Base-by-base conservation (phyloP, 179 eudicot species). In the Beta lomatogona region DNA sequence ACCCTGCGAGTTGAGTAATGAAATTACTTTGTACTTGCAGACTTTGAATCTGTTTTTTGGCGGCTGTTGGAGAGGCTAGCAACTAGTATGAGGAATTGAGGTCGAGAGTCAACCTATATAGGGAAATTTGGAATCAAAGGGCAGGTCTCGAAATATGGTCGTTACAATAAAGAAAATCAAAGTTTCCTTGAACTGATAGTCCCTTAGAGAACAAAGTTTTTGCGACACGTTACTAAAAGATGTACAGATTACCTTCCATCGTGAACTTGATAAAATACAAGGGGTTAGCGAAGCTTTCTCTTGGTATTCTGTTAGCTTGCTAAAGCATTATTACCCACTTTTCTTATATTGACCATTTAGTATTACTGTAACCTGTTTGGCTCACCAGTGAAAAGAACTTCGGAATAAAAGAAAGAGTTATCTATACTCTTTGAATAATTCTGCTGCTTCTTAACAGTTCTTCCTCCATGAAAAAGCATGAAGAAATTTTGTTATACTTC, bases 241-340 rank as follows among this genome's bases (percentile, higher is more conserved):
- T 52, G 45, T 73, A 54, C 63, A 73, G 16, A 44, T 61, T 16
- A 14, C 55, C 25, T 72, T 80, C 70, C 19, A 60, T 28, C 8
- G n/a, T 60, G 48, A 80, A 48, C 28, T 31, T 78, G 75, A 57
- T 67, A 25, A 36, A 19, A 77, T 25, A 9, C 59, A 22, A 45
- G 70, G 36, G 19, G 18, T n/a, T 31, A 61, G 8, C 18, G 14
- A 54, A 68, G 55, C 66, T 78, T 0, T 19, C 13, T 67, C 9
- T 68, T 68, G 25, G 53, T 57, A 15, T 68, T 67, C 53, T 4
- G 54, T 52, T 58, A n/a, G 75, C 21, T 69, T 72, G 31, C 11
- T 66, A 54, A 14, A 78, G 70, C 46, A 28, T 36, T 2, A 10
- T 16, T 15, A 57, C 46, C 64, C 25, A 41, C 22, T 58, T 22